A percentile compares a stretch with the other conserved stretches of the same genome.
Evolutionary conservation across 164 flowering plant genomes (phyloP).

Genomic region (Umbellularia californica): DNA sequence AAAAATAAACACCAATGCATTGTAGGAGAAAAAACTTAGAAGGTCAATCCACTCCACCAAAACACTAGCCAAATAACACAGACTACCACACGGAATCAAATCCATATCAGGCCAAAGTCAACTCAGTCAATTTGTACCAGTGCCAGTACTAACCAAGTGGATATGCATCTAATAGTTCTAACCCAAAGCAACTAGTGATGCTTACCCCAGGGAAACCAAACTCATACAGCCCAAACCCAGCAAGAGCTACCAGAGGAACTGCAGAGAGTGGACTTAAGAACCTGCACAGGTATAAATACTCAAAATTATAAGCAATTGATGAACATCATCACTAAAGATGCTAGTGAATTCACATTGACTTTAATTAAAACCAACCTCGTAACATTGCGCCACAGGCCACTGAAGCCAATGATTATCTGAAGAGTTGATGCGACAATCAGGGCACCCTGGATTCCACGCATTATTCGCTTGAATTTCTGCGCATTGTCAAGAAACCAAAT

Average conservation of each 20-base stretch:
- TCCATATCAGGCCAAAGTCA: no score
- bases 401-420: slow-evolving; percentile 83
- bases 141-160: no score
- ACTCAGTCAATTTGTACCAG: no score
- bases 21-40: not conserved
- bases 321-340: not conserved
- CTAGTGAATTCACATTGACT: not conserved
- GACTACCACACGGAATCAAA: not conserved
- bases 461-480: slow-evolving; percentile 78
- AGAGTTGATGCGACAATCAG: slow-evolving; percentile 85
- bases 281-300: slow-evolving; percentile 32
- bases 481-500: slow-evolving; percentile 3
- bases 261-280: slow-evolving; percentile 82
- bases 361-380: slow-evolving; percentile 43
- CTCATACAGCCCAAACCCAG: slow-evolving; percentile 87
- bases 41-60: not conserved
- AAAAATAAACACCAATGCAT: not conserved
- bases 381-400: slow-evolving; percentile 94
- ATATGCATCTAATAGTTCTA: not conserved
- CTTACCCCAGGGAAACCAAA: slow-evolving; percentile 86
- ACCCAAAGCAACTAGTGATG: slow-evolving; percentile 1
- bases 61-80: not conserved
- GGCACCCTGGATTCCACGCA: slow-evolving; percentile 90
- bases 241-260: slow-evolving; percentile 74
- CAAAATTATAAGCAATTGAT: not conserved